Evolutionary conservation across 2,329 filamentous ascomycete genomes (phyloP).

Genomic region (Beauveria varroae): DNA sequence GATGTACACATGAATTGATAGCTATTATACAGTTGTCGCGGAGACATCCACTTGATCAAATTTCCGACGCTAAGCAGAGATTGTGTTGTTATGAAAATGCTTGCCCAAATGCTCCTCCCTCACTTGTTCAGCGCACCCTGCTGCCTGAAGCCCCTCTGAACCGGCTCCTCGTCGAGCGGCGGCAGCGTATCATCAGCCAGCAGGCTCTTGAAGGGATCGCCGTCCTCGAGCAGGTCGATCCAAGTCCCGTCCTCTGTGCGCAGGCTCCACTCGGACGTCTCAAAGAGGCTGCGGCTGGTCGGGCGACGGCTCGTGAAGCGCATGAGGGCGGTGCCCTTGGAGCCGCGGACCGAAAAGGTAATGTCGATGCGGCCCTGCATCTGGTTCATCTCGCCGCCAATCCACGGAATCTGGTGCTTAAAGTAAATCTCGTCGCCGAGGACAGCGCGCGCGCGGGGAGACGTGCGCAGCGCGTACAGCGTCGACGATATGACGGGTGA

Average conservation of each 20-base stretch:
- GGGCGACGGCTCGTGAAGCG: slow-evolving; percentile 70
- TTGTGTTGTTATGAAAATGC: not conserved
- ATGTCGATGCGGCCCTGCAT: slow-evolving; percentile 87
- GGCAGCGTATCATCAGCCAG: slow-evolving; percentile 30
- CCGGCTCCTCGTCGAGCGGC: slow-evolving; percentile 25
- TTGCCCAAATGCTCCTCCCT: slow-evolving; percentile 15
- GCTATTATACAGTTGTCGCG: slow-evolving; percentile 15
- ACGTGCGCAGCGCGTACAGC: slow-evolving; percentile 85
- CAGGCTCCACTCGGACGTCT: slow-evolving; percentile 87
- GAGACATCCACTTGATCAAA: not conserved
- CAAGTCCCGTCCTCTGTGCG: slow-evolving; percentile 51
- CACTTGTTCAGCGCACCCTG: slow-evolving; percentile 29
- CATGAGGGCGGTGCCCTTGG: slow-evolving; percentile 62
- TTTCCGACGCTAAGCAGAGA: slow-evolving; percentile 6
- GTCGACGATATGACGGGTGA: slow-evolving; percentile 79
- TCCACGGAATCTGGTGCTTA: slow-evolving; percentile 71
- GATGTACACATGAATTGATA: slow-evolving; percentile 19
- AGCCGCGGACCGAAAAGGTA: slow-evolving; percentile 77
- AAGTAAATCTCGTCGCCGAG: slow-evolving; percentile 88
- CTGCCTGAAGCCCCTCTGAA: slow-evolving; percentile 46
- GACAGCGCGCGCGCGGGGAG: slow-evolving; percentile 61
- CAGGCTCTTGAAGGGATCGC: slow-evolving; percentile 58
- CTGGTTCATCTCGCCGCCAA: slow-evolving; percentile 84
- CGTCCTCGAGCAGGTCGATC: slow-evolving; percentile 67
- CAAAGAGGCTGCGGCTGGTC: slow-evolving; percentile 56